Conservation (phyloP, 345 rosid species). For the Ceriops tagal region DNA sequence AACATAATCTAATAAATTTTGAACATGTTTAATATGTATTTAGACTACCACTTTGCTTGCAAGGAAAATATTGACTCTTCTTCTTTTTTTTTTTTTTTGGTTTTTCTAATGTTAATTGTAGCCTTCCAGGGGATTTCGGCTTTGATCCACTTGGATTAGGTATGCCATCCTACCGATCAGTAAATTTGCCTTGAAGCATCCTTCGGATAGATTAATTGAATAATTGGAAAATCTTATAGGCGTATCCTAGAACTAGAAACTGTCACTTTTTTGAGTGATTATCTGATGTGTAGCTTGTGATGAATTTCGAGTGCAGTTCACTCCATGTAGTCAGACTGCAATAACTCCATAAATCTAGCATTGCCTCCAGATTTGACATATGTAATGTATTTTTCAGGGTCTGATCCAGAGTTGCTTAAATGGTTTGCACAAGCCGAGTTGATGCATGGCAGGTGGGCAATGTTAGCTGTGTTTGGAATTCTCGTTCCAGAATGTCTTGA, state of each 20-base stretch:
- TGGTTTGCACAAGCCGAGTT: constrained; percentile 98
- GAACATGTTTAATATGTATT: neutral
- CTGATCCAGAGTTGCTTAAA: constrained; percentile 75
- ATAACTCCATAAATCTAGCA: too few species aligned
- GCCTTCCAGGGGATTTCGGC: constrained; percentile 89
- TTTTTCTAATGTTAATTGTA: constrained; percentile 16
- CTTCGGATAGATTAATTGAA: too few species aligned
- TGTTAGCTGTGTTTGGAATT: constrained; percentile 86
- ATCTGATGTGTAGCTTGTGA: too few species aligned
- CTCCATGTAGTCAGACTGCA: too few species aligned
- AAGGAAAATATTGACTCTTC: constrained; percentile 13
- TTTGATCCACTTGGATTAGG: constrained; percentile 93
- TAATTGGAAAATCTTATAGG: too few species aligned
- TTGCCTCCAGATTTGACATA: too few species aligned
- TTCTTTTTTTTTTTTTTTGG: neutral
- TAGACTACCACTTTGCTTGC: neutral
- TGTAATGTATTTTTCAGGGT: constrained; percentile 39
- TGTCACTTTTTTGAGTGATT: too few species aligned
- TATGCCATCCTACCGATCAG: constrained; percentile 11
- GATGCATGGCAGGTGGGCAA: constrained; percentile 92
- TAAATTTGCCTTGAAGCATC: neutral
- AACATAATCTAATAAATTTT: neutral
- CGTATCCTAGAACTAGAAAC: too few species aligned
- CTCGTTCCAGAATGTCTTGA: constrained; percentile 80
- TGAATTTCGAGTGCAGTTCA: too few species aligned